phyloP scores from a whole-genome alignment of 352 stramenopile species.

The Pythium sukuiense region DNA sequence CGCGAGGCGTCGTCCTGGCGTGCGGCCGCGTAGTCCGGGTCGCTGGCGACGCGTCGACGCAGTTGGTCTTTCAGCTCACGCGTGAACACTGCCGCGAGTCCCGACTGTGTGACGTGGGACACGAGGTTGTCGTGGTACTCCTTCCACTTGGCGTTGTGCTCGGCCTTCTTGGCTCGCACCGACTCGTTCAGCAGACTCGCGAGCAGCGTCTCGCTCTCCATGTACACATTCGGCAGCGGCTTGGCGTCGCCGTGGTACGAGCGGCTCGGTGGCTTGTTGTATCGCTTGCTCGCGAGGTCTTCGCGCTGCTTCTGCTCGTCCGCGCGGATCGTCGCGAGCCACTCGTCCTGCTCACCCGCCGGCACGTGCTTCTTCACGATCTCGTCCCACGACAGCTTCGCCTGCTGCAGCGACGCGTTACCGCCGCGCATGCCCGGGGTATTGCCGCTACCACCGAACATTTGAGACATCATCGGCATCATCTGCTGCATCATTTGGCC shows the following conservation, averaged over 20 bases:
- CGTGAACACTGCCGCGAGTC: conserved; percentile 48
- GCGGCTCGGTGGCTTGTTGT: conserved; percentile 51
- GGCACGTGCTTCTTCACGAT: conserved; percentile 64
- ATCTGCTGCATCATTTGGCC: conserved; percentile 86
- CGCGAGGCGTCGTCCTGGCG: conserved; percentile 29
- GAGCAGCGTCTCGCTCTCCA: conserved; percentile 60
- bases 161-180: conserved; percentile 56
- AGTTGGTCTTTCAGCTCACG: conserved; percentile 66
- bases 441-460: conserved; percentile 47
- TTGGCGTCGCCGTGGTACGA: conserved; percentile 54
- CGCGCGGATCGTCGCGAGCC: conserved; percentile 62
- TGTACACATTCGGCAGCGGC: conserved; percentile 62
- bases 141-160: conserved; percentile 57
- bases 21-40: conserved; percentile 56
- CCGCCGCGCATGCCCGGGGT: conserved; percentile 24
- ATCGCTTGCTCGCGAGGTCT: conserved; percentile 29
- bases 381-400: conserved; percentile 63
- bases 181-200: conserved; percentile 62
- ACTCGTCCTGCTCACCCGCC: conserved; percentile 51
- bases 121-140: conserved; percentile 52
- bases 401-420: conserved; percentile 34
- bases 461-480: conserved; percentile 88
- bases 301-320: conserved; percentile 50
- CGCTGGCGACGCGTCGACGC: conserved; percentile 45
- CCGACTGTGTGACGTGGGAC: conserved; percentile 48